Evolutionary conservation across 1,284 basidiomycete genomes (phyloP).

Genomic region (Melanopsichium pennsylvanicum): DNA sequence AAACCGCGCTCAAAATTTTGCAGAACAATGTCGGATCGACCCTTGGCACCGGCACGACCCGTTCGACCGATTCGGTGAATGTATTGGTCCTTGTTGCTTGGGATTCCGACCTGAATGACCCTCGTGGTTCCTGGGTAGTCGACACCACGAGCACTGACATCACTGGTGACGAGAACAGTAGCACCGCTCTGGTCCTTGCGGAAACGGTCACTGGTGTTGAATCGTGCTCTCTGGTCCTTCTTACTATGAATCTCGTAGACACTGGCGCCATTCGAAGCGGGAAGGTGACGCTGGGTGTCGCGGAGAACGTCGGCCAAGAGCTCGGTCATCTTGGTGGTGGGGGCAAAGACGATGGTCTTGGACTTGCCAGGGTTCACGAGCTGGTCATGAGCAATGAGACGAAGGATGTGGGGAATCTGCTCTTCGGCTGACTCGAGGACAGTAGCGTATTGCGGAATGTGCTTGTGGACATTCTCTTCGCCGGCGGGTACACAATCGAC

Average conservation of each 20-base stretch:
- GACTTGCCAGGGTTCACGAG: slow-evolving; percentile 75
- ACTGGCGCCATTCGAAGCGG: slow-evolving; percentile 22
- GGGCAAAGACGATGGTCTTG: slow-evolving; percentile 87
- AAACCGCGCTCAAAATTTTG: slow-evolving; percentile 83
- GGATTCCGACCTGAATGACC: slow-evolving; percentile 90
- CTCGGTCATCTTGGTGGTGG: slow-evolving; percentile 85
- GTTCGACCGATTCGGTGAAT: slow-evolving; percentile 92
- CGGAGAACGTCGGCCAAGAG: slow-evolving; percentile 73
- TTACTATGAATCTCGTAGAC: slow-evolving; percentile 86
- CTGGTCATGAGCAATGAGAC: slow-evolving; percentile 89
- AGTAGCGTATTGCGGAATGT: slow-evolving; percentile 85
- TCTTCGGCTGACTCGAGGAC: slow-evolving; percentile 75
- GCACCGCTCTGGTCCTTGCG: slow-evolving; percentile 71
- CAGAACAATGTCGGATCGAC: slow-evolving; percentile 86
- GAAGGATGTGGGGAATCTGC: slow-evolving; percentile 81
- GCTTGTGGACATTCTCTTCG: slow-evolving; percentile 75
- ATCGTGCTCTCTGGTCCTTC: slow-evolving; percentile 74
- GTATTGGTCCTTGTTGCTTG: slow-evolving; percentile 78
- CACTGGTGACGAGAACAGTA: slow-evolving; percentile 67
- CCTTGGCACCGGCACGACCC: slow-evolving; percentile 76
- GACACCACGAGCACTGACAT: slow-evolving; percentile 68
- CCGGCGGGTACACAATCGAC: slow-evolving; percentile 72
- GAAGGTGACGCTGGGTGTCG: slow-evolving; percentile 23
- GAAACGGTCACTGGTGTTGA: slow-evolving; percentile 76
- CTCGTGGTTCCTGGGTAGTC: slow-evolving; percentile 80